Evolutionary conservation across 345 rosid species (phyloP), one percentile per base, ranked within the genome.

Genomic region (Dimocarpus longan): DNA sequence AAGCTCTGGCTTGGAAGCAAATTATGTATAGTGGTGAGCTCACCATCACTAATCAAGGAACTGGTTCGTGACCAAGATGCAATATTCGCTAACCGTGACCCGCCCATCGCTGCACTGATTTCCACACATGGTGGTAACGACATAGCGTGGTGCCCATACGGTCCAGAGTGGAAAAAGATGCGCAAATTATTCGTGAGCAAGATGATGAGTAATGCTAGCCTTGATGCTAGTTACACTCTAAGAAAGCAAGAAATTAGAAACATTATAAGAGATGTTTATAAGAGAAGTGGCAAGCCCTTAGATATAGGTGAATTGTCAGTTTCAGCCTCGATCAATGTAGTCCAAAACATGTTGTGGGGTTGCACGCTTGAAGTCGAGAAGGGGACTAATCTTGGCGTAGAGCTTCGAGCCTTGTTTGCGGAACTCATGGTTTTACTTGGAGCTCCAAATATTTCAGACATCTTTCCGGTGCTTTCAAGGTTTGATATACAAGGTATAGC

Each of bases 401-500:
- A 86, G 26, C 79, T 91, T n/a, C 48, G 73, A 40, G 37, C 57
- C n/a, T 64, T 60, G 64, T 26, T 76, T 4, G 75, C 52, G 5
- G 72, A 88, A 46, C n/a, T 80, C 0, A 80, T 84, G 84, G 78
- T 68, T n/a, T 4, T 84, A 0, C 6, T 77, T 4, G 90, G 81
- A 12, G 84, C 72, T 18, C 89, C 89, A 1, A 88, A 89, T 37
- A 59, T 89, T 69, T 91, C 91, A 0, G 91, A 89, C 56, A 26
- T 89, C 37, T 85, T 88, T 57, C 87, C 91, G 0, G 62, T 73
- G 39, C 77, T 89, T 16, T 82, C 86, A 0, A 19, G 81, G 76
- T 82, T 88, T 59, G 94, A 89, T 74, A 8, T 88, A 24, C 91
- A 88, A 81, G 90, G 91, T 46, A 24, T 85, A 7, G 73, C 74